Evolutionary conservation across 352 stramenopile genomes (phyloP), one percentile per base, ranked within the genome.

Genomic region (Phytophthora pini): DNA sequence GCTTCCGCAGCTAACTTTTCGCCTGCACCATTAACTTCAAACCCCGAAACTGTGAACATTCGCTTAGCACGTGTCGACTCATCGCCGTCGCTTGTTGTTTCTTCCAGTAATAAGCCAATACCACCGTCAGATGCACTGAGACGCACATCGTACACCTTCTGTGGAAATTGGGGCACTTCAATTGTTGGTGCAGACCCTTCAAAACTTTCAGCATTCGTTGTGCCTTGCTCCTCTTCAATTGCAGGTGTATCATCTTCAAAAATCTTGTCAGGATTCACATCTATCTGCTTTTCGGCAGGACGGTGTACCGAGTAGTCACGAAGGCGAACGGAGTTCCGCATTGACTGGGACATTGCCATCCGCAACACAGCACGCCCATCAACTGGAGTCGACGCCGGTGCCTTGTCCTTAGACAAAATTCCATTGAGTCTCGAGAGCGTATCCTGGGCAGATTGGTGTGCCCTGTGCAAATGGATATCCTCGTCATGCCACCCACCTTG

Each of bases 51-150:
- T 0, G 65, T 69, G 45, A 93, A 87, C 26, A 43, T 65, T 44
- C 65, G 72, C 26, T 75, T 65, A 31, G 12, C 9, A 0, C 48
- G n/a, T 1, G 5, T 32, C 2, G 26, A 34, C 11, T 48, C 53
- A 24, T 29, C 45, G 22, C 31, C 45, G 13, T 41, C 45, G 22
- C 15, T 56, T 53, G 10, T 22, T 13, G n/a, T 54, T 52, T 85
- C 78, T 10, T 79, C 74, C 34, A 95, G 46, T 13, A 89, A 26
- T 17, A 95, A 71, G 0, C 87, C 87, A 17, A 95, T 78, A 8
- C 87, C 87, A 17, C 87, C 87, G 48, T 95, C 87, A 4, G 79
- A 78, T 2, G 85, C 87, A 49, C 74, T 76, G 5, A 93, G 71
- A 36, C 72, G 50, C 1, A 94, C 83, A 40, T 89, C 79, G 72